Percentiles rank a stretch among this genome's conserved stretches.
phyloP scores from a whole-genome alignment of 202 grass and related monocot genomes.

The Schoenoplectus triqueter region DNA sequence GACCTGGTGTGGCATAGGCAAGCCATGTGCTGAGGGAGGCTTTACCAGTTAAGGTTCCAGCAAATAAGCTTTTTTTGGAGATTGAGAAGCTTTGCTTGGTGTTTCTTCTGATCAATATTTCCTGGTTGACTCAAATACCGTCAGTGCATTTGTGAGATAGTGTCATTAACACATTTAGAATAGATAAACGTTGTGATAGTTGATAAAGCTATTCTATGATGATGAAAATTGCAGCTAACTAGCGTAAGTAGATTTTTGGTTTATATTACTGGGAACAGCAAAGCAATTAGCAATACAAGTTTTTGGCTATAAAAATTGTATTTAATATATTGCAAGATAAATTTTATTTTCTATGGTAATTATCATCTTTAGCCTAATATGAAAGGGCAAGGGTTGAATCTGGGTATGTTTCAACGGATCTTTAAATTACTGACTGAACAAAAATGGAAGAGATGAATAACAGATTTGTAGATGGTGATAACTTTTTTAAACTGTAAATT shows the following conservation, averaged over 20 bases:
- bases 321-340: neutral
- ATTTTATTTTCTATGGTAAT: neutral
- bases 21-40: neutral
- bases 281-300: neutral
- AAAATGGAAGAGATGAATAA: neutral
- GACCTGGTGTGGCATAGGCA: neutral
- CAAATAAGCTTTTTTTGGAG: neutral
- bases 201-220: neutral
- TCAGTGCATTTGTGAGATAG: neutral
- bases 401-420: neutral
- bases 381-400: neutral
- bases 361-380: neutral
- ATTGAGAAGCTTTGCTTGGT: neutral
- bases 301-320: neutral
- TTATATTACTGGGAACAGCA: neutral
- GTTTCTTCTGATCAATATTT: conserved; percentile 10
- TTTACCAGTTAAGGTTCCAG: conserved; percentile 11
- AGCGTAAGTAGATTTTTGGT: neutral
- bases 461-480: neutral
- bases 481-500: neutral
- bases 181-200: neutral
- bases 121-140: neutral
- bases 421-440: neutral
- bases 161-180: neutral
- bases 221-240: neutral